These are phyloP conservation scores for Chlorencoelia australis DNA, from an alignment of 2,329 filamentous ascomycete species.

Conservation along the genomic window DNA sequence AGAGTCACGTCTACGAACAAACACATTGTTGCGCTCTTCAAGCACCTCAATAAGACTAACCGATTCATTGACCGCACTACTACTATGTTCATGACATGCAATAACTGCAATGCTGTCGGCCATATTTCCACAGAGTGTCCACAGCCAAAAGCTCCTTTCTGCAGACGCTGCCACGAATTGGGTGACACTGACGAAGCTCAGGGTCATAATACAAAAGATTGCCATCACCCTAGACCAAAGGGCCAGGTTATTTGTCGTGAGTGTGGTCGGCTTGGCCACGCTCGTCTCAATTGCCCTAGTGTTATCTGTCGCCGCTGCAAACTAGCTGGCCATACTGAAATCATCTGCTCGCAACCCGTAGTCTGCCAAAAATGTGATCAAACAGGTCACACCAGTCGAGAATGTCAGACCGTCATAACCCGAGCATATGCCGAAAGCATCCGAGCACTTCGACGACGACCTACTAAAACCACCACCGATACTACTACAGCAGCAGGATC, in stretches of 20 bases:
- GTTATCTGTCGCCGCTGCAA: background rate
- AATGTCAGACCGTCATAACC: background rate
- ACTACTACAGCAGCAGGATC: too few species aligned
- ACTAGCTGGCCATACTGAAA: background rate
- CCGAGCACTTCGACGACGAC: background rate
- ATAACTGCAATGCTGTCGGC: background rate
- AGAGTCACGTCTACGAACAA: background rate
- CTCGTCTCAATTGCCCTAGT: background rate
- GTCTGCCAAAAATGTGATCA: background rate
- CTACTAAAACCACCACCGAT: too few species aligned
- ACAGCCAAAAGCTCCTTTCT: background rate
- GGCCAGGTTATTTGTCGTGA: background rate
- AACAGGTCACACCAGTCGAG: background rate
- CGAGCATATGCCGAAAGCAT: background rate
- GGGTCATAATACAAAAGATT: background rate
- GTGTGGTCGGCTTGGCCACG: background rate
- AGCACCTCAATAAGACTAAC: background rate
- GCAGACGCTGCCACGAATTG: background rate
- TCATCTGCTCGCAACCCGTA: background rate
- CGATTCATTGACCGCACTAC: background rate
- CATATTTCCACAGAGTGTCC: background rate
- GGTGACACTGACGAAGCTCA: background rate
- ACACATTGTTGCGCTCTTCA: background rate
- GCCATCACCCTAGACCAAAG: background rate
- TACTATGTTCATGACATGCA: background rate